phyloP scores from a whole-genome alignment of 2,329 filamentous ascomycete species.

The Proliferodiscus dingleyae region DNA sequence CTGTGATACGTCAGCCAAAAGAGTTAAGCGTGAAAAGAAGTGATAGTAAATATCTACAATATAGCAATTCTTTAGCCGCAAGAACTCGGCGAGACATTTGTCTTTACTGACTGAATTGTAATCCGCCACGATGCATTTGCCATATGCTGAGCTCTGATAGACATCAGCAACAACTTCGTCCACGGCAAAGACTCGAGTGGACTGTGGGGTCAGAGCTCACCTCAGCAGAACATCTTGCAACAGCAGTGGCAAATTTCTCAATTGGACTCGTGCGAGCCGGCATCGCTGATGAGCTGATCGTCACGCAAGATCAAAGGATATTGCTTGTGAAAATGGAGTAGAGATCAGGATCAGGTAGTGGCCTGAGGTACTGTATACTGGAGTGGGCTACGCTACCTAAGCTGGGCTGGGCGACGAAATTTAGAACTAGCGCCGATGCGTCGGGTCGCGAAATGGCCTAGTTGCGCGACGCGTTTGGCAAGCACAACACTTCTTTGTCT shows the following conservation, averaged over 20 bases:
- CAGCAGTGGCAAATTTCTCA: constrained; percentile 62
- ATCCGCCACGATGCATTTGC: constrained; percentile 84
- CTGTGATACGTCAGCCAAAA: constrained; percentile 31
- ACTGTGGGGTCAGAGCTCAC: constrained; percentile 36
- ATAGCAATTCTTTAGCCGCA: constrained; percentile 82
- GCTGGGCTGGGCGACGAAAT: no score
- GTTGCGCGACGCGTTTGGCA: not conserved
- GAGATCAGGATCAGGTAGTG: no score
- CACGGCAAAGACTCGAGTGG: no score
- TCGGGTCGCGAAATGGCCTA: constrained; percentile 1
- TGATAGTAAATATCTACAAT: constrained; percentile 56
- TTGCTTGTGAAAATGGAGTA: not conserved
- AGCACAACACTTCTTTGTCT: not conserved
- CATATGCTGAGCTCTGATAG: constrained; percentile 72
- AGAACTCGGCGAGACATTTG: constrained; percentile 82
- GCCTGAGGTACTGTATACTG: no score
- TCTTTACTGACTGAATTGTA: constrained; percentile 89
- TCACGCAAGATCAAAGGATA: no score
- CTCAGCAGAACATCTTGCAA: constrained; percentile 61
- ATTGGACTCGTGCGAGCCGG: constrained; percentile 52
- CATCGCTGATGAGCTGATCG: constrained; percentile 21
- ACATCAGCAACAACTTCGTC: constrained; percentile 5
- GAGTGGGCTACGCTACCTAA: no score
- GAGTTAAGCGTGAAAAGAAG: not conserved
- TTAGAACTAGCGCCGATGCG: no score